phyloP scores from a whole-genome alignment of 306 rosid genomes.

The Prunus mume region DNA sequence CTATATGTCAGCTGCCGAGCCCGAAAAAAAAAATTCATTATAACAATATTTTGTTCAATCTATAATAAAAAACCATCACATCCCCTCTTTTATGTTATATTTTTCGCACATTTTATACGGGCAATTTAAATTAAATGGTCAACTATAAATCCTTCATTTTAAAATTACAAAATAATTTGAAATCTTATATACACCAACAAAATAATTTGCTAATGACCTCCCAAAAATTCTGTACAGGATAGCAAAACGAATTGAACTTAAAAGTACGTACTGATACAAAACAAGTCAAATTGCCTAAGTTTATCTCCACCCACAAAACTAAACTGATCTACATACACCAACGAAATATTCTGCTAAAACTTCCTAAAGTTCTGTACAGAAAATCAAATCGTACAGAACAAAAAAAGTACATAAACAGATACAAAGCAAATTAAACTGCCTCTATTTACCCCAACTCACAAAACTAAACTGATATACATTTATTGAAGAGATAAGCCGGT shows the following conservation, averaged over 20 bases:
- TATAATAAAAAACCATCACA: too few species aligned
- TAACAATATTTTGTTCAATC: too few species aligned
- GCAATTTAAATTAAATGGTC: too few species aligned
- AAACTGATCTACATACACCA: neutral
- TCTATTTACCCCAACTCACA: neutral
- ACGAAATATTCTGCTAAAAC: neutral
- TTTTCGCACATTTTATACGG: neutral
- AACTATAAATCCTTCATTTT: neutral
- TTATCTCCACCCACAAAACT: neutral
- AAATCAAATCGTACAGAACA: neutral
- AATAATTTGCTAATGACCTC: neutral
- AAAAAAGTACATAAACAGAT: neutral
- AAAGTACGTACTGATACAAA: too few species aligned
- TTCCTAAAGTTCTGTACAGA: neutral
- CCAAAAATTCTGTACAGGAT: too few species aligned
- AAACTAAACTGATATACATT: slow-evolving; percentile 4
- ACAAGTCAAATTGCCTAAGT: neutral
- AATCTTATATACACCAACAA: too few species aligned
- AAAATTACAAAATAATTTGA: too few species aligned
- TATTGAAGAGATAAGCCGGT: neutral
- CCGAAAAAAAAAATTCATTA: too few species aligned
- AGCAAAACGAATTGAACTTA: neutral
- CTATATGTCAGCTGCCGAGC: neutral
- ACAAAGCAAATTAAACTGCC: slow-evolving; percentile 1
- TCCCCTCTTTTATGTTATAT: neutral